These are phyloP conservation scores for Septoria petroselini DNA, from an alignment of 2,329 filamentous ascomycete species.

Conservation along the genomic window DNA sequence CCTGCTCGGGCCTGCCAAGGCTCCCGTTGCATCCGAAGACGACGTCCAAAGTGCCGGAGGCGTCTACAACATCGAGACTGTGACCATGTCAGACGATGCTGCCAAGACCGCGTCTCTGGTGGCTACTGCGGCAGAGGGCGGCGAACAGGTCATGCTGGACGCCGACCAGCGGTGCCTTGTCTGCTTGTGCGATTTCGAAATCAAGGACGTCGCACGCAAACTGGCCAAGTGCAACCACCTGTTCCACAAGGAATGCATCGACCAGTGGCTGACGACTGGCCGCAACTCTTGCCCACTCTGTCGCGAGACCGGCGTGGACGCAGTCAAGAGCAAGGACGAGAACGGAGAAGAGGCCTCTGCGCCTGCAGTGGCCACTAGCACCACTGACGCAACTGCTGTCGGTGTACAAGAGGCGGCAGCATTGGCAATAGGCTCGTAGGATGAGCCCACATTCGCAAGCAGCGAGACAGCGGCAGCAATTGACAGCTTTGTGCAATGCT, in stretches of 20 bases:
- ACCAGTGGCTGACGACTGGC: constrained; percentile 68
- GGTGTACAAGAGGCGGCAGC: constrained; percentile 12
- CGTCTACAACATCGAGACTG: constrained; percentile 52
- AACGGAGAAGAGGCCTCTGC: constrained; percentile 10
- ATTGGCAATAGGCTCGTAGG: constrained; percentile 17
- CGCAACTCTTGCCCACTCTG: constrained; percentile 63
- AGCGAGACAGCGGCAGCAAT: constrained; percentile 4
- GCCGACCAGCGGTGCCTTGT: constrained; percentile 59
- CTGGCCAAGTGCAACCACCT: constrained; percentile 63
- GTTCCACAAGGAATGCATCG: constrained; percentile 67
- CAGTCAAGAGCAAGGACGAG: constrained; percentile 38
- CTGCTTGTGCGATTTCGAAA: constrained; percentile 64
- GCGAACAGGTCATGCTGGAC: constrained; percentile 35
- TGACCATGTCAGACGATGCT: constrained; percentile 22
- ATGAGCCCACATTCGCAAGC: constrained; percentile 12
- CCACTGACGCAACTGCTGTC: constrained; percentile 1
- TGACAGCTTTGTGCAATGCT: constrained; percentile 12
- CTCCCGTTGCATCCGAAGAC: constrained; percentile 63
- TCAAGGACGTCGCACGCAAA: constrained; percentile 58
- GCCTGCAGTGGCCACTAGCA: background rate
- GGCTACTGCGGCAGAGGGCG: constrained; percentile 35
- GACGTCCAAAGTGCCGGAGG: constrained; percentile 63
- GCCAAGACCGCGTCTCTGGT: constrained; percentile 33
- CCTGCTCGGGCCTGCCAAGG: constrained; percentile 64
- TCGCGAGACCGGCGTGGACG: constrained; percentile 57